Conservation (phyloP, 1,284 basidiomycete species). For the Puccinia sorghi region DNA sequence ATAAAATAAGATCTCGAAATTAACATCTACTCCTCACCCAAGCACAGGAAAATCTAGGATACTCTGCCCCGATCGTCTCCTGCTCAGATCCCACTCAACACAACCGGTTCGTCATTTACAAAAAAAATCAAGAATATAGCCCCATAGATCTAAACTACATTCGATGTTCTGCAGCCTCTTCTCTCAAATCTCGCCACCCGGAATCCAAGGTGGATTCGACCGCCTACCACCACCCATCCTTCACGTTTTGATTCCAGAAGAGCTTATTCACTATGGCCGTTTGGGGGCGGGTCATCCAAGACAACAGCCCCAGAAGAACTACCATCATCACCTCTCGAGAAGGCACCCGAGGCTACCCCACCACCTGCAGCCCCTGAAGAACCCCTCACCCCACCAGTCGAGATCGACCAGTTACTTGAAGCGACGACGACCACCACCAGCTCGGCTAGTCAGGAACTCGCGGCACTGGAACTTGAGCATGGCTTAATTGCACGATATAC, state of each 20-base stretch:
- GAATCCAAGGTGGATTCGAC: background rate
- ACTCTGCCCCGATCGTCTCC: background rate
- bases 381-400: background rate
- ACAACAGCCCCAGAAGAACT: background rate
- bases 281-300: constrained; percentile 2
- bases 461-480: constrained; percentile 33
- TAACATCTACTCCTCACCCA: background rate
- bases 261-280: constrained; percentile 31
- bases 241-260: constrained; percentile 1
- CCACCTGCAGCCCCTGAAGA: constrained; percentile 1
- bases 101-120: background rate
- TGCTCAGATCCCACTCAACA: background rate
- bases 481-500: constrained; percentile 29
- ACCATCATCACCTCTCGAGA: background rate
- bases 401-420: background rate
- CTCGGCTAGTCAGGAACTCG: constrained; percentile 27
- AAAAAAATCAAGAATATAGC: background rate
- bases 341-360: background rate
- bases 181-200: background rate
- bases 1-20: background rate
- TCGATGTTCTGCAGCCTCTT: background rate
- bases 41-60: constrained; percentile 17
- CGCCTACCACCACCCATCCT: background rate
- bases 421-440: constrained; percentile 3
- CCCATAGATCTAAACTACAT: background rate